Conservation (phyloP, 495 filamentous ascomycete genomes). For the Chaetomidium leptoderma region DNA sequence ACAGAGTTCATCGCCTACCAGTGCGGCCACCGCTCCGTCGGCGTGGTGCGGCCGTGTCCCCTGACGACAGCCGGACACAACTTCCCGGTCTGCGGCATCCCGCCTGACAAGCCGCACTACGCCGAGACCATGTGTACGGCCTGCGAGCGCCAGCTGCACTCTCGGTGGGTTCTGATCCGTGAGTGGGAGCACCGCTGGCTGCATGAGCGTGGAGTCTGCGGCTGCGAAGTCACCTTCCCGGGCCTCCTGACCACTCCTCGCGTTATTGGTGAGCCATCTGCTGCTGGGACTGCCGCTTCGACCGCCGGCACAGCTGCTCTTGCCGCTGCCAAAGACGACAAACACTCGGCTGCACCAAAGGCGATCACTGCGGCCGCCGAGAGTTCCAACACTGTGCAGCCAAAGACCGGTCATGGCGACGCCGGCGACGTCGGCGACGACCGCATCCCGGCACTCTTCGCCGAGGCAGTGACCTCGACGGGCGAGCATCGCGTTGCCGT, state of each 20-base stretch:
- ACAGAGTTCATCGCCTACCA: constrained; percentile 42
- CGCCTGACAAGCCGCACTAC: constrained; percentile 28
- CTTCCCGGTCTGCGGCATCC: constrained; percentile 33
- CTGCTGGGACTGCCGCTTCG: not conserved
- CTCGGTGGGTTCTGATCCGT: constrained; percentile 36
- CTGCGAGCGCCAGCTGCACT: constrained; percentile 39
- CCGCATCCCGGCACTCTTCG: constrained; percentile 25
- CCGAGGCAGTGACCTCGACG: constrained; percentile 17
- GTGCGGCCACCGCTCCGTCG: constrained; percentile 40
- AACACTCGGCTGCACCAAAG: not conserved
- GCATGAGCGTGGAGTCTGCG: constrained; percentile 44
- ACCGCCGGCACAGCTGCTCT: not conserved
- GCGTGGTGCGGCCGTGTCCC: constrained; percentile 40
- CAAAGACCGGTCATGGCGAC: not conserved
- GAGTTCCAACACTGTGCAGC: not conserved
- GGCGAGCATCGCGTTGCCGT: constrained; percentile 25
- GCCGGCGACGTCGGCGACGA: not conserved
- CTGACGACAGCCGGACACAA: constrained; percentile 35
- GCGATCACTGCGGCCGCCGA: not conserved
- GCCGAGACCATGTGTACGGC: constrained; percentile 35
- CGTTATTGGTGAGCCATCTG: constrained; percentile 16
- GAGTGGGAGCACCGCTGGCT: constrained; percentile 47
- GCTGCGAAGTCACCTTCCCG: constrained; percentile 38
- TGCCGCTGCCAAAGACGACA: not conserved
- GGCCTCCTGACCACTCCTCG: constrained; percentile 31